phyloP scores from a whole-genome alignment of 2,329 filamentous ascomycete genomes.

The Cordyceps pruinosa region DNA sequence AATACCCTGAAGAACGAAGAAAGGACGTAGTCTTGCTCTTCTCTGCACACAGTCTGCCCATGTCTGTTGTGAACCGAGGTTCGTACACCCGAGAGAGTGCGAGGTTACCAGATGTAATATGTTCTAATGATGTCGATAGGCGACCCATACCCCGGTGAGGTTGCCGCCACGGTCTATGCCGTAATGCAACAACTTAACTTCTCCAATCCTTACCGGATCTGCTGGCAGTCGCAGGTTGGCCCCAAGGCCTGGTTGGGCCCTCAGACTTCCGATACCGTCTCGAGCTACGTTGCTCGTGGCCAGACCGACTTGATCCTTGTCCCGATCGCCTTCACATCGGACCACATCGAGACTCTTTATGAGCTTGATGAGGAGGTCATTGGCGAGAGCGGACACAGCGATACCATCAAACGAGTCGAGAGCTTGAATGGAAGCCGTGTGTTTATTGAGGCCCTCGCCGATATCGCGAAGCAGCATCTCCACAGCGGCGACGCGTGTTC shows the following conservation, averaged over 20 bases:
- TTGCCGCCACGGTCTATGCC: constrained; percentile 89
- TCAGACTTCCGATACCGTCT: constrained; percentile 82
- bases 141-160: constrained; percentile 91
- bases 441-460: constrained; percentile 84
- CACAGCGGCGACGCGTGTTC: constrained; percentile 62
- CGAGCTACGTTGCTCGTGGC: constrained; percentile 82
- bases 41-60: constrained; percentile 91
- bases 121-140: constrained; percentile 43
- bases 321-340: constrained; percentile 96
- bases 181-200: constrained; percentile 91
- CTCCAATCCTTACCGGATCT: constrained; percentile 84
- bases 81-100: constrained; percentile 18
- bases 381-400: constrained; percentile 69
- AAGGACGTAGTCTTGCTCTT: constrained; percentile 82
- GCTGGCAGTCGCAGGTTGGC: constrained; percentile 97
- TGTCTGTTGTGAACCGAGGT: constrained; percentile 94
- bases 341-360: constrained; percentile 95
- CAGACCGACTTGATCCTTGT: constrained; percentile 88
- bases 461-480: constrained; percentile 77
- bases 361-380: constrained; percentile 95
- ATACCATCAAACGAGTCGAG: constrained; percentile 82
- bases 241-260: constrained; percentile 93
- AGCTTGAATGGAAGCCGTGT: constrained; percentile 85
- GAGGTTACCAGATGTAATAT: neutral
- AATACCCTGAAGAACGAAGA: constrained; percentile 76